A percentile compares a stretch with the other conserved stretches of the same genome.
These are phyloP conservation scores for Hygrophila difformis DNA, from an alignment of 257 asterid genomes.

Conservation along the genomic window DNA sequence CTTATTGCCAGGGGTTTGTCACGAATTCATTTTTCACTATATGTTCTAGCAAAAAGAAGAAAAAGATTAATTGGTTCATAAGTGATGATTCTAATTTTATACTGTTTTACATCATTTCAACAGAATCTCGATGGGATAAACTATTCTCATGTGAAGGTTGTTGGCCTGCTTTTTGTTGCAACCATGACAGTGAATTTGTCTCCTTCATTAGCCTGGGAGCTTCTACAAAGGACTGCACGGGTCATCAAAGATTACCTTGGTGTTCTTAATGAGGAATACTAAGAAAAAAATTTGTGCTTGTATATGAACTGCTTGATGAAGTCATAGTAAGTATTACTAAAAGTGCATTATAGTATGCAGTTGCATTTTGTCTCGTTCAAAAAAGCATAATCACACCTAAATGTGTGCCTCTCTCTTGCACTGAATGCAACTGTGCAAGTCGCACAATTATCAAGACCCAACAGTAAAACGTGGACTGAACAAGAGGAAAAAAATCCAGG, in stretches of 20 bases:
- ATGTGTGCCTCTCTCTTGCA: too few species aligned
- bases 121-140: slow-evolving; percentile 96
- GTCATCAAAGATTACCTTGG: slow-evolving; percentile 98
- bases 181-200: slow-evolving; percentile 78
- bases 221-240: slow-evolving; percentile 95
- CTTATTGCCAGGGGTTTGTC: too few species aligned
- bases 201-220: slow-evolving; percentile 95
- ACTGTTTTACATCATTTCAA: too few species aligned
- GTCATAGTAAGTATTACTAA: slow-evolving; percentile 64
- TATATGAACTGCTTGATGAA: slow-evolving; percentile 96
- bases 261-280: slow-evolving; percentile 82
- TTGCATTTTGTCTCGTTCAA: slow-evolving; percentile 8
- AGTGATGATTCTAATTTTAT: too few species aligned
- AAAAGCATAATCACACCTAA: too few species aligned
- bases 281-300: slow-evolving; percentile 92
- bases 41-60: too few species aligned
- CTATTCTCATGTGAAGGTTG: slow-evolving; percentile 95
- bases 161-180: slow-evolving; percentile 91
- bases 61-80: too few species aligned
- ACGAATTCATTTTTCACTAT: too few species aligned
- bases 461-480: too few species aligned
- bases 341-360: neutral
- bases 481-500: too few species aligned
- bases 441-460: too few species aligned
- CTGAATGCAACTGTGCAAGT: too few species aligned